Base-by-base conservation (phyloP, 495 filamentous ascomycete genomes). In the Achaetomiella virescens region DNA sequence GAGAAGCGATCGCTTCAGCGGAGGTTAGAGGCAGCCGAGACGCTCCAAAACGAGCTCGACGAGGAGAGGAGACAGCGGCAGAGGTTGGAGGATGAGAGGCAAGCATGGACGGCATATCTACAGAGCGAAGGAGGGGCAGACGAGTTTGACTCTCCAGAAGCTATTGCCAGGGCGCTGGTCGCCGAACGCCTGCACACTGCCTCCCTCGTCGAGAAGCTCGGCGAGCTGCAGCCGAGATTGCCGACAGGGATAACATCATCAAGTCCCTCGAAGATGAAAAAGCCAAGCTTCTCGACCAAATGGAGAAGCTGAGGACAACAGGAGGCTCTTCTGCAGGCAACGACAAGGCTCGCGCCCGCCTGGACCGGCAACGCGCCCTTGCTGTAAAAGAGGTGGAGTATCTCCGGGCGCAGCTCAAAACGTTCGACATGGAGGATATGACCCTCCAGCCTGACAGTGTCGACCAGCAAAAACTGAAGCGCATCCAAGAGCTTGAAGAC, bases 321-420 rank as follows among this genome's bases (percentile, higher is more conserved):
- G 67, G 65, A 33, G 61, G 70, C 11, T 70, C 71, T n/a, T 67
- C 66, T 9, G 25, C 10, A 14, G 75, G 66, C 57, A 79, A 80
- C 36, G 77, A 76, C 49, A 88, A 84, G 65, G 75, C 81, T n/a
- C 81, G 86, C 42, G 78, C 91, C 21, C 74, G 82, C 7, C 54
- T 81, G 1, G 92, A 99, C 64, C 78, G 92, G 36, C 91, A 97
- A 66, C 85, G 88, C 54, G 81, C 81, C 7, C 79, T 97, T 3
- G 90, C 90, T 5, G 70, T 89, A 20, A 96, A 96, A 63, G 95
- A 99, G 66, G 89, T 95, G 7, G 89, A 97, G 59, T 93, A 92
- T 66, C 78, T 99, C 8, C 87, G 95, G 15, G 92, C 88, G 5
- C 93, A 99, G 63, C 74, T 97, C 21, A 95, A 95, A 67, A 86